Conservation (phyloP, 257 asterid species). For the Fraxinus anomala region DNA sequence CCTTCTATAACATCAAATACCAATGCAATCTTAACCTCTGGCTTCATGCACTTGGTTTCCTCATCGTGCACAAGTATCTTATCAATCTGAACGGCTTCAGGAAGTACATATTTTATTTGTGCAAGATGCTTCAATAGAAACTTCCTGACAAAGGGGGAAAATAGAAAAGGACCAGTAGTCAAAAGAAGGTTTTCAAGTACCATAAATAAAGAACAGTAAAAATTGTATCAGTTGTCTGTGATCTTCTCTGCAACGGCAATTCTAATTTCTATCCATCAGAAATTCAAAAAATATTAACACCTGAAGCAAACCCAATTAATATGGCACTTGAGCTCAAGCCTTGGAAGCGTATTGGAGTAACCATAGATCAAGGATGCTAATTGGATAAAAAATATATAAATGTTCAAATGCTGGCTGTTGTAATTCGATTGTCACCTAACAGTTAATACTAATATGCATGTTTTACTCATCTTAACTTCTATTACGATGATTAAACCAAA, state of each 20-base stretch:
- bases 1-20: constrained; percentile 60
- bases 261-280: neutral
- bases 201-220: constrained; percentile 5
- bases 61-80: constrained; percentile 70
- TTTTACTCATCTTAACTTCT: too few species aligned
- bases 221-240: neutral
- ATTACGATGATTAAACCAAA: too few species aligned
- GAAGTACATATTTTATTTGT: constrained; percentile 69
- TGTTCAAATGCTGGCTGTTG: neutral
- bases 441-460: neutral
- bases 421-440: constrained; percentile 2
- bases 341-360: constrained; percentile 9
- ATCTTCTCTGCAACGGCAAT: neutral
- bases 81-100: constrained; percentile 74
- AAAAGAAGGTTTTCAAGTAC: constrained; percentile 7
- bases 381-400: neutral
- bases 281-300: neutral
- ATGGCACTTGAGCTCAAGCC: neutral
- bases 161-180: constrained; percentile 9
- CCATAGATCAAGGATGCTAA: constrained; percentile 6
- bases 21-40: constrained; percentile 56
- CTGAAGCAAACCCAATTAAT: too few species aligned
- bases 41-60: constrained; percentile 71
- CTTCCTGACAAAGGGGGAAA: constrained; percentile 45
- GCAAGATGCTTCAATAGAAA: constrained; percentile 66